phyloP scores from a whole-genome alignment of 192 early-diverging fungal species.

The Backusella psychrophila region DNA sequence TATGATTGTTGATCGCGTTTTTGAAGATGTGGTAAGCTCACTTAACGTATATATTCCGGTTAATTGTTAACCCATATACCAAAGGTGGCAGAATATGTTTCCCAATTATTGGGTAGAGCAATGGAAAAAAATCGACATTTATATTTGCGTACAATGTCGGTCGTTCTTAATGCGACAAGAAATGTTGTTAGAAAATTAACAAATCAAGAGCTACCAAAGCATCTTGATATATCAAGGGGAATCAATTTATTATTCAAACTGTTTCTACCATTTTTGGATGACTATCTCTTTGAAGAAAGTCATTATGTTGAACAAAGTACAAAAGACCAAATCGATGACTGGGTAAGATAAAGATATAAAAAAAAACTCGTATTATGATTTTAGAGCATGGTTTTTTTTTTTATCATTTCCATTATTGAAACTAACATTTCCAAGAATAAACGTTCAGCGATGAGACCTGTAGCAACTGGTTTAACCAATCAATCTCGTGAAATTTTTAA shows the following conservation, averaged over 20 bases:
- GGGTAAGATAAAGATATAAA: slow-evolving; percentile 38
- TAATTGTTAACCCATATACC: not conserved
- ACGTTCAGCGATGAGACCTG: not conserved
- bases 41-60: not conserved
- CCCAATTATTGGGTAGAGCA: slow-evolving; percentile 58
- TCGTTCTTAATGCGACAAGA: slow-evolving; percentile 54
- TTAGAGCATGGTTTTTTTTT: not conserved
- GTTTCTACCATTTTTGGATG: slow-evolving; percentile 65
- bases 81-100: slow-evolving; percentile 71
- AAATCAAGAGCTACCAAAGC: slow-evolving; percentile 34
- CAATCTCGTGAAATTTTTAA: slow-evolving; percentile 34
- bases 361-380: too few relatives aligned
- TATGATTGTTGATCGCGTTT: slow-evolving; percentile 69
- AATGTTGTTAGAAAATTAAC: slow-evolving; percentile 49
- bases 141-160: slow-evolving; percentile 70
- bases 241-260: slow-evolving; percentile 55
- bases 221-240: slow-evolving; percentile 46
- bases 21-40: slow-evolving; percentile 68
- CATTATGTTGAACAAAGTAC: slow-evolving; percentile 55
- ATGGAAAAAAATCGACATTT: slow-evolving; percentile 55
- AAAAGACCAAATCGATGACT: slow-evolving; percentile 61
- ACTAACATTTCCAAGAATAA: slow-evolving; percentile 7
- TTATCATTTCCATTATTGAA: not conserved
- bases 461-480: slow-evolving; percentile 14
- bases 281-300: slow-evolving; percentile 67